Conservation (phyloP, 2,329 filamentous ascomycete genomes). For the Metarhizium humberi region DNA sequence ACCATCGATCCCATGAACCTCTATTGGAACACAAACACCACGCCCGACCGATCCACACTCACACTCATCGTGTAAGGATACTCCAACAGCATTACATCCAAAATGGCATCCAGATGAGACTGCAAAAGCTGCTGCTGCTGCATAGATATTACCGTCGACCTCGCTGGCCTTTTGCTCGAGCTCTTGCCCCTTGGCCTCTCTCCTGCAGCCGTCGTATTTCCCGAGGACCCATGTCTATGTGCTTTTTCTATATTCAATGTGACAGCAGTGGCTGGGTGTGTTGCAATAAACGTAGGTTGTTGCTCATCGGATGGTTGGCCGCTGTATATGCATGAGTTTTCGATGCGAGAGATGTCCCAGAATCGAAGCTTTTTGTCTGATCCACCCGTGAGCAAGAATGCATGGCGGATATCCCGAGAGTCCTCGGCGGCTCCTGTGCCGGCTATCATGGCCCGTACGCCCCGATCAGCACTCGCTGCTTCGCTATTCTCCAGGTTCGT, state of each 20-base stretch:
- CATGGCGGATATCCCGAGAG: slow-evolving; percentile 62
- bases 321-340: slow-evolving; percentile 72
- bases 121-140: slow-evolving; percentile 81
- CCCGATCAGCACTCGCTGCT: slow-evolving; percentile 47
- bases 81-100: slow-evolving; percentile 83
- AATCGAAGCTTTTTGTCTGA: slow-evolving; percentile 87
- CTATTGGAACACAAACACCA: slow-evolving; percentile 71
- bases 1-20: not conserved
- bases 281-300: slow-evolving; percentile 62
- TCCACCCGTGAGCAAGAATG: slow-evolving; percentile 80
- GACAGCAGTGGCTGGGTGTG: slow-evolving; percentile 53
- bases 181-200: slow-evolving; percentile 16
- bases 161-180: slow-evolving; percentile 40
- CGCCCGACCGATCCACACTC: slow-evolving; percentile 79
- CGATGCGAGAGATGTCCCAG: slow-evolving; percentile 77
- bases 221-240: slow-evolving; percentile 27
- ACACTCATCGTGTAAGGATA: slow-evolving; percentile 87
- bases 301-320: slow-evolving; percentile 62
- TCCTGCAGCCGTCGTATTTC: not conserved
- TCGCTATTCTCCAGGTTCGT: slow-evolving; percentile 58
- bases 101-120: slow-evolving; percentile 78
- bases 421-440: slow-evolving; percentile 64
- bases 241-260: slow-evolving; percentile 58
- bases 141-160: slow-evolving; percentile 75
- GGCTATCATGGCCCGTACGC: slow-evolving; percentile 66